Percentiles rank a stretch among this genome's conserved stretches.
phyloP scores from a whole-genome alignment of 1,139 yeast species.

The Citeromyces siamensis region DNA sequence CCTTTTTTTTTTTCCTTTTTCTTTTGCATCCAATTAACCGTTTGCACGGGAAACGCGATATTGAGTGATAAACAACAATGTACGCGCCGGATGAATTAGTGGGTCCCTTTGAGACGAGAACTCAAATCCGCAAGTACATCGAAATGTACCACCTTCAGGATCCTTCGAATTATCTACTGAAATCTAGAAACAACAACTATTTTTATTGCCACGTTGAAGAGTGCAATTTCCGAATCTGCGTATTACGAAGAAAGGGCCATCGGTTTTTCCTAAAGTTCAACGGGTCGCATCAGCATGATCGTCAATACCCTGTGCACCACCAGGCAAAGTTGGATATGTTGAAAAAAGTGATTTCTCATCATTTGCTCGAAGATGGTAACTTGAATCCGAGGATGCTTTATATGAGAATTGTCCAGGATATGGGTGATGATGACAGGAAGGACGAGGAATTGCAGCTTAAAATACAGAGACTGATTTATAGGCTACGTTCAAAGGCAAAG shows the following conservation, averaged over 20 bases:
- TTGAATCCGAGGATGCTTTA: neutral
- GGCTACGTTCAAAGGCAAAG: conserved; percentile 2
- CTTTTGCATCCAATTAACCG: no score
- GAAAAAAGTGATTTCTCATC: neutral
- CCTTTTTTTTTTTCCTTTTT: no score
- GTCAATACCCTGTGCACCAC: conserved; percentile 3
- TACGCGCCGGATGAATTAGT: conserved; percentile 3
- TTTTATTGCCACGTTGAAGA: conserved; percentile 3
- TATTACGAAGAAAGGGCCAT: conserved; percentile 1
- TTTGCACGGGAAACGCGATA: conserved; percentile 2
- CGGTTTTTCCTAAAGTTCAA: conserved; percentile 1
- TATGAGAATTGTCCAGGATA: conserved; percentile 1
- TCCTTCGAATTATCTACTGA: conserved; percentile 1
- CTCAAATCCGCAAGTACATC: conserved; percentile 2
- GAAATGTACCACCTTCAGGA: conserved; percentile 3
- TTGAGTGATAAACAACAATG: conserved; percentile 3
- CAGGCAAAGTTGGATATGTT: conserved; percentile 1
- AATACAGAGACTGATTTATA: neutral
- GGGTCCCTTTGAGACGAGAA: conserved; percentile 1
- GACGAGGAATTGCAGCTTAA: conserved; percentile 1
- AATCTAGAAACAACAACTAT: conserved; percentile 2
- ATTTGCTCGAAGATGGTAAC: conserved; percentile 2
- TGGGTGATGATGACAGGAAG: conserved; percentile 1
- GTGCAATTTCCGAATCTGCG: conserved; percentile 4
- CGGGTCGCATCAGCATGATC: conserved; percentile 1